phyloP scores from a whole-genome alignment of 352 stramenopile species.

The Globisporangium cederbergense region DNA sequence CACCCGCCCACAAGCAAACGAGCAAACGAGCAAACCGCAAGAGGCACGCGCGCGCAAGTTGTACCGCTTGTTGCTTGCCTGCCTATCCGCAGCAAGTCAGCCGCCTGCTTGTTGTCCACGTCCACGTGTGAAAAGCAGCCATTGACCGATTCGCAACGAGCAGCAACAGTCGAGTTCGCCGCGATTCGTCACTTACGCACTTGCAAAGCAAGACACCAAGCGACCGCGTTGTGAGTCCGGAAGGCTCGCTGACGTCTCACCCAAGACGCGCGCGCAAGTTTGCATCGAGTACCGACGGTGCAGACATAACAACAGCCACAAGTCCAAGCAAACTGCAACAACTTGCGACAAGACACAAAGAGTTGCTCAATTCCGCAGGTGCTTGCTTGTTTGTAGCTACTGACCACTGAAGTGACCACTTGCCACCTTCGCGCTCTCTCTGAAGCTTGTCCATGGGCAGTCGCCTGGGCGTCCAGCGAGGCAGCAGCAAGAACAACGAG shows the following conservation, averaged over 20 bases:
- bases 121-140: background rate
- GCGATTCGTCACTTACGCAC: background rate
- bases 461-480: constrained; percentile 4
- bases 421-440: background rate
- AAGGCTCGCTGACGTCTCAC: background rate
- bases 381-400: background rate
- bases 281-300: background rate
- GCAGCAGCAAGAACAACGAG: background rate
- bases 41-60: background rate
- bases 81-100: background rate
- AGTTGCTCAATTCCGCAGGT: constrained; percentile 4
- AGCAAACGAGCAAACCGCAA: background rate
- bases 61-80: background rate
- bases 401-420: background rate
- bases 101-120: background rate
- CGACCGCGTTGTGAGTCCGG: background rate
- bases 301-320: background rate
- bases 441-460: constrained; percentile 13
- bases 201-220: background rate
- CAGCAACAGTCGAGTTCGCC: background rate
- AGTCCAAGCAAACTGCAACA: background rate
- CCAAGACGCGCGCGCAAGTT: background rate
- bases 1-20: background rate
- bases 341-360: constrained; percentile 5
- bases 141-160: background rate